phyloP scores from a whole-genome alignment of 306 rosid genomes.

The Malus orientalis region DNA sequence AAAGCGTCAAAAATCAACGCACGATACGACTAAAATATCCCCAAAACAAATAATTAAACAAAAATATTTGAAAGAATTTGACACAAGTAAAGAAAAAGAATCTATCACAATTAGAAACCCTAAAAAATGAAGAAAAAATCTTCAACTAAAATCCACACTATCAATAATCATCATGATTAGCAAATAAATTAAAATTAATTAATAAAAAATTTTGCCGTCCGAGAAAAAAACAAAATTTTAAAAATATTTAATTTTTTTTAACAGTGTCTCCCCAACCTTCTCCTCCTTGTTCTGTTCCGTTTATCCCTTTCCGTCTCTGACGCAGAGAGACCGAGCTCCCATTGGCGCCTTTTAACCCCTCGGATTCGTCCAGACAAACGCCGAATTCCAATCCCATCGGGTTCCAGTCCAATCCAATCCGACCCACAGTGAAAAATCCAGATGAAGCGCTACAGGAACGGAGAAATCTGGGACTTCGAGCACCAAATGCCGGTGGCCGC shows the following conservation, averaged over 20 bases:
- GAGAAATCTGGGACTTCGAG: conserved; percentile 82
- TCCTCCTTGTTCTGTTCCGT: not conserved
- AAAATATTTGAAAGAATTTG: not conserved
- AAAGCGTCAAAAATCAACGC: not conserved
- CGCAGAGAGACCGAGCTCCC: not conserved
- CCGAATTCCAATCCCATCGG: not conserved
- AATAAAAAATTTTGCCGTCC: not conserved
- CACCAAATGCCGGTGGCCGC: conserved; percentile 35
- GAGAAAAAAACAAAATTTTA: not conserved
- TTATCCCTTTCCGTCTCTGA: not conserved
- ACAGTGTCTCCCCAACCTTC: not conserved
- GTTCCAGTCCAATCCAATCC: not conserved
- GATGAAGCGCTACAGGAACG: conserved; percentile 69
- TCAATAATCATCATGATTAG: not conserved
- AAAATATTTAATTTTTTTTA: not conserved
- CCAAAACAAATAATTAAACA: not conserved
- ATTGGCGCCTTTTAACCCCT: not conserved
- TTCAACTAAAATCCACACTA: not conserved
- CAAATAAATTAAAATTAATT: not conserved
- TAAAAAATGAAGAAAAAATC: not conserved
- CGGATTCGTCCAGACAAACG: not conserved
- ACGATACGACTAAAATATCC: not conserved
- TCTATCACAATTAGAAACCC: not conserved
- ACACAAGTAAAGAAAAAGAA: not conserved
- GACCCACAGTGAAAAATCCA: not conserved